Evolutionary conservation across 176 grass and related monocot species (phyloP).

Genomic region (Calamus simplicifolius): DNA sequence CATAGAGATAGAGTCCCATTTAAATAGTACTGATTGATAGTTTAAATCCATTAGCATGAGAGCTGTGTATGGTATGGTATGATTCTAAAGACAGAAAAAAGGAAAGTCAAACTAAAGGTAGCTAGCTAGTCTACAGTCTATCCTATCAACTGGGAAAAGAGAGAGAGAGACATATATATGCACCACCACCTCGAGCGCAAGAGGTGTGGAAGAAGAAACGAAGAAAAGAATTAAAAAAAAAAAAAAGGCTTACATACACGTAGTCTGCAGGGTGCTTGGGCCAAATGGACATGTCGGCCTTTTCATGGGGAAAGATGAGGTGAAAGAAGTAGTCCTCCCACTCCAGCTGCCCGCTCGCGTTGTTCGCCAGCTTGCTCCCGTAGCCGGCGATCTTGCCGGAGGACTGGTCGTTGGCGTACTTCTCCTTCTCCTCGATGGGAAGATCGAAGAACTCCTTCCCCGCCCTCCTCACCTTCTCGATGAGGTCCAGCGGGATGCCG

Average conservation of each 20-base stretch:
- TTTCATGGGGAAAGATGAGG: constrained; percentile 48
- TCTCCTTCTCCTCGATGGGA: constrained; percentile 57
- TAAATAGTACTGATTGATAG: no score
- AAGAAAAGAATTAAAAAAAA: not conserved
- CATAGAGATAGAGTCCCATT: no score
- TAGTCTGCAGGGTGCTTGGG: constrained; percentile 47
- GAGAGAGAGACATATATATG: not conserved
- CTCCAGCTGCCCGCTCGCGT: constrained; percentile 47
- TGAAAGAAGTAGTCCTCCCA: constrained; percentile 99
- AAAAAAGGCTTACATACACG: no score
- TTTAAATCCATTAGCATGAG: no score
- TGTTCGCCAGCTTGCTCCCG: constrained; percentile 62
- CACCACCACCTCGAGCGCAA: no score
- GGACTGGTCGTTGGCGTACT: constrained; percentile 68
- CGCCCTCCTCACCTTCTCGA: constrained; percentile 36
- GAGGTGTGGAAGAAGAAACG: no score
- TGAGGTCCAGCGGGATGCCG: constrained; percentile 34
- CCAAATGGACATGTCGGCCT: constrained; percentile 42
- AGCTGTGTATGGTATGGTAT: no score
- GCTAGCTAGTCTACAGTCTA: no score
- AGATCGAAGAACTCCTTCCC: constrained; percentile 62
- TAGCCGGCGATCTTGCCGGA: constrained; percentile 56
- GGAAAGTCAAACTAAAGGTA: no score
- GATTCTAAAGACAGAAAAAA: no score
- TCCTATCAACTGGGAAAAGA: no score